Conservation (phyloP, 164 flowering plant genomes). For the Stephania cephalantha region DNA sequence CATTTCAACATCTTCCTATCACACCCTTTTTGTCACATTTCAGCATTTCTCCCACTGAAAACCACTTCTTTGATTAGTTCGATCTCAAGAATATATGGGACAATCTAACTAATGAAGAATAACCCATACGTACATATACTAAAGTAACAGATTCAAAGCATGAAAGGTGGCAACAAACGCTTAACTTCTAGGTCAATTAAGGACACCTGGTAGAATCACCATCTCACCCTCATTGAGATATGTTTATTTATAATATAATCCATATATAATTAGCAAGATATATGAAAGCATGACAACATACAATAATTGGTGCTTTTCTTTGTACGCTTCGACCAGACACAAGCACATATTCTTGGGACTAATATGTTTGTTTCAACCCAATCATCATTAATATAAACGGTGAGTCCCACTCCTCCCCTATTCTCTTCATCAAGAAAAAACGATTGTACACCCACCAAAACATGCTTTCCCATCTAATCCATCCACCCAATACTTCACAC, state of each 20-base stretch:
- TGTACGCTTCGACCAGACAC: too few relatives aligned
- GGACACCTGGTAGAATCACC: background rate
- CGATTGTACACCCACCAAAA: background rate
- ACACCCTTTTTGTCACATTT: too few relatives aligned
- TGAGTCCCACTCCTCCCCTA: background rate
- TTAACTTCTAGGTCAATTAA: background rate
- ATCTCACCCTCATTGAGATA: background rate
- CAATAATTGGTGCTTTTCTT: too few relatives aligned
- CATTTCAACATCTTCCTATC: too few relatives aligned
- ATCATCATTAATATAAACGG: background rate
- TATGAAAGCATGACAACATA: too few relatives aligned
- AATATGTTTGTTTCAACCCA: background rate
- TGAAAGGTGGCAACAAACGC: background rate
- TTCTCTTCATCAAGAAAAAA: background rate
- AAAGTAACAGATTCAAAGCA: background rate
- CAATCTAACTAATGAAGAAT: too few relatives aligned
- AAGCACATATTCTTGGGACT: background rate
- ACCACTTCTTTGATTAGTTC: too few relatives aligned
- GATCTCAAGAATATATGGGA: too few relatives aligned
- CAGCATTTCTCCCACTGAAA: too few relatives aligned
- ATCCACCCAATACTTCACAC: background rate
- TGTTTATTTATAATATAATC: too few relatives aligned
- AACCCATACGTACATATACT: background rate
- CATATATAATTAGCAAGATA: too few relatives aligned
- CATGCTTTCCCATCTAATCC: background rate